A percentile compares a stretch with the other conserved stretches of the same genome.
phyloP scores from a whole-genome alignment of 345 rosid species.

The Cochlearia excelsa region DNA sequence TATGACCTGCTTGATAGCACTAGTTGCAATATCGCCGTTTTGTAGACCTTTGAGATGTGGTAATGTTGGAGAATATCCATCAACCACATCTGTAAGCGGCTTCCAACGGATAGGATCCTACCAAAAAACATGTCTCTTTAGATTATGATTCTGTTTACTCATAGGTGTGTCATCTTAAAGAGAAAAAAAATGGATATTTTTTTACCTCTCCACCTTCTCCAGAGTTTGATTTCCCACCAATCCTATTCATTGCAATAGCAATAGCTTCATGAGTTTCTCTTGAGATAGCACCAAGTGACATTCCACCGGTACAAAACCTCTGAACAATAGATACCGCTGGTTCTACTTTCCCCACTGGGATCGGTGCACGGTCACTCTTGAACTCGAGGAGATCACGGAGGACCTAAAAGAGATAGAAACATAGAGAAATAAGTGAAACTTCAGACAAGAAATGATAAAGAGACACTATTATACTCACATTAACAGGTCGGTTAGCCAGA shows the following conservation, averaged over 20 bases:
- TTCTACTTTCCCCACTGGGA: constrained; percentile 92
- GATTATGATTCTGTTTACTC: constrained; percentile 1
- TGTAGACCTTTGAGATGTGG: constrained; percentile 99
- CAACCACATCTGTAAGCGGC: constrained; percentile 92
- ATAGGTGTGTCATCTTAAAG: not conserved
- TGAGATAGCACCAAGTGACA: constrained; percentile 99
- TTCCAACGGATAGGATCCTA: constrained; percentile 98
- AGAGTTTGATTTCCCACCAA: constrained; percentile 95
- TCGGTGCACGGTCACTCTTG: constrained; percentile 86
- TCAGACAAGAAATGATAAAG: not conserved
- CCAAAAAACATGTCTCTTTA: constrained; percentile 11
- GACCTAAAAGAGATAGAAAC: constrained; percentile 45
- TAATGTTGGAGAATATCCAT: constrained; percentile 91
- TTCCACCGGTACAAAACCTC: constrained; percentile 98
- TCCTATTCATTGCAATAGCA: constrained; percentile 96
- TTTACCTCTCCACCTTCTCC: constrained; percentile 99
- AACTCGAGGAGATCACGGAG: constrained; percentile 96
- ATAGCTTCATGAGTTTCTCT: constrained; percentile 99
- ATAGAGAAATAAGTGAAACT: not conserved
- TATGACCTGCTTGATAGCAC: constrained; percentile 96
- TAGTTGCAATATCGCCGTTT: constrained; percentile 97
- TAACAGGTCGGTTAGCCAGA: constrained; percentile 91
- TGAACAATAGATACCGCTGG: constrained; percentile 80
- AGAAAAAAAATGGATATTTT: constrained; percentile 4
- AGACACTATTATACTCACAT: constrained; percentile 48